Conservation (phyloP, 306 rosid genomes). For the Dalbergia oliveri region DNA sequence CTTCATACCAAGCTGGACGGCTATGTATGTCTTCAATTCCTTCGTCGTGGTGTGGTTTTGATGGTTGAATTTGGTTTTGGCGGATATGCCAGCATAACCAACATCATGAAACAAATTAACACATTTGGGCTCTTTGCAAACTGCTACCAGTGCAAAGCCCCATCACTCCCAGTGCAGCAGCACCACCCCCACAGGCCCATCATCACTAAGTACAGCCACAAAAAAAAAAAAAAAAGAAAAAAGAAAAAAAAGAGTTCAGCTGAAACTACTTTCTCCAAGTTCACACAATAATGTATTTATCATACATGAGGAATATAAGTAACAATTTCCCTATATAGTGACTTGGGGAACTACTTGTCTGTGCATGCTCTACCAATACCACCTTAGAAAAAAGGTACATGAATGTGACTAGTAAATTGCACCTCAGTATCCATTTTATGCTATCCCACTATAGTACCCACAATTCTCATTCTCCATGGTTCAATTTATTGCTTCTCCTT, state of each 20-base stretch:
- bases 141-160: conserved; percentile 90
- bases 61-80: conserved; percentile 97
- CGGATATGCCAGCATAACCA: conserved; percentile 97
- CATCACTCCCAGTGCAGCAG: conserved; percentile 48
- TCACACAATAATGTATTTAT: conserved; percentile 55
- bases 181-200: conserved; percentile 41
- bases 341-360: neutral
- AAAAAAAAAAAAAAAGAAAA: conserved; percentile 6
- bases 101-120: conserved; percentile 80
- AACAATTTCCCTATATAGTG: conserved; percentile 46
- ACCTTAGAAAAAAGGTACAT: neutral
- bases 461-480: neutral
- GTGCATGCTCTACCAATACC: neutral
- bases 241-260: no score
- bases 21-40: conserved; percentile 73
- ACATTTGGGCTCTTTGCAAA: conserved; percentile 51
- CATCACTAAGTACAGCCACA: conserved; percentile 48
- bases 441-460: neutral
- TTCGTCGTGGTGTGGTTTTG: conserved; percentile 77
- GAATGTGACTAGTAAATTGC: no score
- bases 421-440: neutral
- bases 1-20: conserved; percentile 90
- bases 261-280: conserved; percentile 12
- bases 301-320: conserved; percentile 63
- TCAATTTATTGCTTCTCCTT: neutral